Base-by-base conservation (phyloP, 331 rosid species). In the Cydonia oblonga region DNA sequence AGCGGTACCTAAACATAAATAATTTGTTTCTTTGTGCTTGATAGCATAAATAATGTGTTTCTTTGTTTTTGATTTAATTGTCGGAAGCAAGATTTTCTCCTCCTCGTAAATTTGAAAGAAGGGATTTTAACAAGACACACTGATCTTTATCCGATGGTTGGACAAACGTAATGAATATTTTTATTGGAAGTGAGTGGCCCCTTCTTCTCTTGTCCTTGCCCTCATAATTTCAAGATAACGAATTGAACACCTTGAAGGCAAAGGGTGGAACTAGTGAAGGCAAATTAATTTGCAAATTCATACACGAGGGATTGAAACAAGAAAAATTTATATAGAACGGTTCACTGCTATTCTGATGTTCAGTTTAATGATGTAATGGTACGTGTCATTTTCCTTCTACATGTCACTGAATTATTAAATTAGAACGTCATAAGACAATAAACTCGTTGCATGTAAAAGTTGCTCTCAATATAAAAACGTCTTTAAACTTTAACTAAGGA, bases 321-420 rank as follows among this genome's bases (percentile, higher is more conserved):
- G 52, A 46, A 6, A 46, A 5, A 15, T 0, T 46, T 15, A 46
- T 4, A 46, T 15, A 5, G 3, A 44, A 2, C 0, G n/a, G n/a
- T 46, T 46, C 0, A 44, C 1, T 0, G 0, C 2, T 0, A 46
- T 46, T 5, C 0, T 46, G 44, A 18, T 0, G 52, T 44, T 44
- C n/a, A 44, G 0, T 5, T 14, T 44, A 44, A 44, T 14, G 2
- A 44, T 44, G 0, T 44, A 44, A 14, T 15, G 18, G 8, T 46
- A 15, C 3, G 8, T 46, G 2, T 46, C 15, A 46, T 15, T 46
- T 15, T 46, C 53, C 3, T 46, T 44, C 3, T 35, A 44, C 18
- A 14, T 44, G 18, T 44, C 18, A 44, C 0, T 44, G 3, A 0
- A 18, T 15, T 46, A 46, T 46, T 46, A 15, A 46, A 5, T 46